A percentile compares a stretch with the other conserved stretches of the same genome.
Conservation (phyloP, 2,329 filamentous ascomycete species). For the Stachybotrys chartarum region DNA sequence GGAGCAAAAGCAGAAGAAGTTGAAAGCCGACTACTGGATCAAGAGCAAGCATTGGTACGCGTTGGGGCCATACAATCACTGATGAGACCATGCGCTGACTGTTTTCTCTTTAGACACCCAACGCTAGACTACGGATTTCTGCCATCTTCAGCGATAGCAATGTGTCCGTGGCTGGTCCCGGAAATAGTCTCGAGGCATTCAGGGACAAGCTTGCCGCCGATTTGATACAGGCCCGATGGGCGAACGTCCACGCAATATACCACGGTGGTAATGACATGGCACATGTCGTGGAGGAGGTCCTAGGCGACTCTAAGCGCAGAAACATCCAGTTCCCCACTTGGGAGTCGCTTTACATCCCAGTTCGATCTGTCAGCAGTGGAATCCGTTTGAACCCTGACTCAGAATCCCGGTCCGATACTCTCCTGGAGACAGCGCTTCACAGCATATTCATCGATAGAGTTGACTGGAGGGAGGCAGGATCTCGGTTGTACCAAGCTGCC, state of each 20-base stretch:
- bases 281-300: background rate
- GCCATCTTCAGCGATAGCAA: constrained; percentile 1
- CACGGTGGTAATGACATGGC: constrained; percentile 3
- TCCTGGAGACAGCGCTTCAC: constrained; percentile 1
- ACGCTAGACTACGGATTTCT: constrained; percentile 1
- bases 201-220: background rate
- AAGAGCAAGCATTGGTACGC: no score
- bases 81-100: background rate
- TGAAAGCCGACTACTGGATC: background rate
- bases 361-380: constrained; percentile 1
- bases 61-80: no score
- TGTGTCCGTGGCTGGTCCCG: constrained; percentile 1
- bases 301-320: constrained; percentile 3
- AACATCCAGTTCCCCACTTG: constrained; percentile 1
- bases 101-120: background rate
- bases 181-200: background rate
- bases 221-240: constrained; percentile 2
- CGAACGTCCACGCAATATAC: constrained; percentile 5
- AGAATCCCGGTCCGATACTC: background rate
- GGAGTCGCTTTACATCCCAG: background rate
- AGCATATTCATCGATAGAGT: constrained; percentile 1
- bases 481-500: background rate
- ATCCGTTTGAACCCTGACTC: background rate
- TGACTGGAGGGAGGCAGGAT: background rate
- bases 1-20: background rate